Conservation (phyloP, 2,329 filamentous ascomycete genomes). For the Botryotinia calthae region DNA sequence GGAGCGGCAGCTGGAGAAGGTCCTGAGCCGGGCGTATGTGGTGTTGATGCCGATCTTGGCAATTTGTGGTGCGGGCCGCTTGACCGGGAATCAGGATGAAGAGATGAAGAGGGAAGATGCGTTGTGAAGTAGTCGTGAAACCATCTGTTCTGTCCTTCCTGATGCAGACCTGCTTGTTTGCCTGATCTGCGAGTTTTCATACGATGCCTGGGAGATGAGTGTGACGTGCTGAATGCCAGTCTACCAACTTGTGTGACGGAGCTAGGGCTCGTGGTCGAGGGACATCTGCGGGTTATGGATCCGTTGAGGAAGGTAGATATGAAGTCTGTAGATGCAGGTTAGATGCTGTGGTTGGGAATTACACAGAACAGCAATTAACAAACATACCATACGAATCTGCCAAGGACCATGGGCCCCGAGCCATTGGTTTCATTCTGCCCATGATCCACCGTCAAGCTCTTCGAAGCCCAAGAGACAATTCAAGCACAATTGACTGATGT, state of each 20-base stretch:
- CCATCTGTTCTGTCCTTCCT: slow-evolving; percentile 25
- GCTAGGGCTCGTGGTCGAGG: neutral
- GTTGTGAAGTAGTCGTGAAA: slow-evolving; percentile 99
- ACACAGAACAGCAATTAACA: neutral
- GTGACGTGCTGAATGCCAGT: slow-evolving; percentile 21
- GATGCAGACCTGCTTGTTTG: slow-evolving; percentile 17
- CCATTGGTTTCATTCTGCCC: slow-evolving; percentile 24
- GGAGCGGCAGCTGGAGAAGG: slow-evolving; percentile 58
- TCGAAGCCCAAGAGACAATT: neutral
- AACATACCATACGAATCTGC: slow-evolving; percentile 38
- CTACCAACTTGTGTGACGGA: slow-evolving; percentile 17
- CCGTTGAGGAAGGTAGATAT: slow-evolving; percentile 35
- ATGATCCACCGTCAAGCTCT: slow-evolving; percentile 20
- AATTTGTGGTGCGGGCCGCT: slow-evolving; percentile 77
- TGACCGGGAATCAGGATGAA: slow-evolving; percentile 78
- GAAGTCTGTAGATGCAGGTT: slow-evolving; percentile 30
- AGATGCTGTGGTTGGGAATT: slow-evolving; percentile 11
- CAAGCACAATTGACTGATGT: neutral
- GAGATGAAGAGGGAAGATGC: slow-evolving; percentile 86
- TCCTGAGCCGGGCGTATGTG: slow-evolving; percentile 60
- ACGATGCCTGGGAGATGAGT: slow-evolving; percentile 9
- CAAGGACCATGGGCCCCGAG: slow-evolving; percentile 32
- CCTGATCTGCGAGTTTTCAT: slow-evolving; percentile 12
- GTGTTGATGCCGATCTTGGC: slow-evolving; percentile 78
- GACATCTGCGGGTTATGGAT: slow-evolving; percentile 13